Percentiles rank a stretch among this genome's conserved stretches.
Evolutionary conservation across 2,329 filamentous ascomycete genomes (phyloP).

Genomic region (Diplocarpon mali): DNA sequence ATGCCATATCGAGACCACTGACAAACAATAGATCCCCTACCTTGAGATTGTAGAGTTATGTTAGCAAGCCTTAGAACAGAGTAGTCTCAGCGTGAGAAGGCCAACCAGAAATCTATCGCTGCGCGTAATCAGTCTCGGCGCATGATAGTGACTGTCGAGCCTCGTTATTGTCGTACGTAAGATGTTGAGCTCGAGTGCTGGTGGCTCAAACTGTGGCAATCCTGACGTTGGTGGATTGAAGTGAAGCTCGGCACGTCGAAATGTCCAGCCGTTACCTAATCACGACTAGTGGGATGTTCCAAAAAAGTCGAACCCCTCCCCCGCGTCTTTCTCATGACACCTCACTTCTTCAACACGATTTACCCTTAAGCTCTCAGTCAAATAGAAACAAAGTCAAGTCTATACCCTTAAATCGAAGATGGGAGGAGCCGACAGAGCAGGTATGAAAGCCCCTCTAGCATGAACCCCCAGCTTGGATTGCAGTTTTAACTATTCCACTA

Average conservation of each 20-base stretch:
- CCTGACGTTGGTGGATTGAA: no score
- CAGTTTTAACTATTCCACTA: slow-evolving; percentile 29
- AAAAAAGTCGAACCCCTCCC: slow-evolving; percentile 12
- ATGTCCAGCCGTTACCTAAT: neutral
- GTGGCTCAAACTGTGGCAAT: no score
- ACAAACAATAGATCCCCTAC: slow-evolving; percentile 26
- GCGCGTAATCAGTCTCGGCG: slow-evolving; percentile 23
- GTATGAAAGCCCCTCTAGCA: slow-evolving; percentile 31
- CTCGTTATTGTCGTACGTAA: neutral
- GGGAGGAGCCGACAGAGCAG: slow-evolving; percentile 58
- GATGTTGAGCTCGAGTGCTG: neutral
- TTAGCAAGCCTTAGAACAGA: slow-evolving; percentile 29
- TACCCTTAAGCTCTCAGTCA: no score
- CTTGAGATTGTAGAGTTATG: slow-evolving; percentile 24
- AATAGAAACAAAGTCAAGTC: no score
- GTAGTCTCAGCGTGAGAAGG: slow-evolving; percentile 29
- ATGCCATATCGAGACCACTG: slow-evolving; percentile 32
- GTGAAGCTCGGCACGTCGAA: no score
- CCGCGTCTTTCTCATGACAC: slow-evolving; percentile 8
- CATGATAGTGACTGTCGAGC: slow-evolving; percentile 13
- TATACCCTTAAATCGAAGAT: slow-evolving; percentile 29
- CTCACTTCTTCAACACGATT: no score
- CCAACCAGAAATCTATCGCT: slow-evolving; percentile 30
- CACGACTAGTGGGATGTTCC: slow-evolving; percentile 6
- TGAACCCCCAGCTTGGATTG: slow-evolving; percentile 6